Evolutionary conservation across 257 asterid genomes (phyloP), one percentile per base, ranked within the genome.

Genomic region (Schizonepeta tenuifolia): DNA sequence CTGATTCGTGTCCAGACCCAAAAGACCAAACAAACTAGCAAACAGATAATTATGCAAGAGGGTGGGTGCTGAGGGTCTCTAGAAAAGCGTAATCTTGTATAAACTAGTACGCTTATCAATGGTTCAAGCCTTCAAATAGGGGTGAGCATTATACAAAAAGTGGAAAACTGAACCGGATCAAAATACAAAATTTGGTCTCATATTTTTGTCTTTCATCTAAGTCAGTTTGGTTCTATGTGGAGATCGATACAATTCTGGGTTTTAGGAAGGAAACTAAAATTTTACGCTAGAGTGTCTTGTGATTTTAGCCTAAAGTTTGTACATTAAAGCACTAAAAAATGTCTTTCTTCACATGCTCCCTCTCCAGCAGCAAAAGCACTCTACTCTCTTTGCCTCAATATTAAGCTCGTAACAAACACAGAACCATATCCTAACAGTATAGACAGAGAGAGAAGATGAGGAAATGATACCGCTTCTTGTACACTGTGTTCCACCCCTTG

Each of bases 381-480:
- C 33, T 35, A 35, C 7, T 35, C 0, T 35, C 38, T 35, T 35
- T 35, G 38, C 33, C 33, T 28, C 33, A 28, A 28, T 5, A 28
- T 28, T 28, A 2, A 28, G 33, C 33, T 28, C 33, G 33, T 28
- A 28, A 28, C 33, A 28, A 31, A 31, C 36, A 31, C 9, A 9
- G 11, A 9, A 8, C 3, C 2, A 38, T 9, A 38, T 38, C 43
- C 57, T 36, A 64, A 74, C 38, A 69, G 44, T 14, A 53, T 10
- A 12, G 17, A 41, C 10, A 40, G 51, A 75, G 36, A 75, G 36
- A 26, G 38, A 20, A 35, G 69, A 3, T n/a, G 61, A 58, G 65
- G 67, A 56, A 76, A 64, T 38, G 64, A 69, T 88, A 92, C 98
- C 82, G 94, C 94, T 83, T 81, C 87, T 57, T 77, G 77, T 55